Base-by-base conservation (phyloP, 1,139 yeast species). In the Suhomyces anneliseae region DNA sequence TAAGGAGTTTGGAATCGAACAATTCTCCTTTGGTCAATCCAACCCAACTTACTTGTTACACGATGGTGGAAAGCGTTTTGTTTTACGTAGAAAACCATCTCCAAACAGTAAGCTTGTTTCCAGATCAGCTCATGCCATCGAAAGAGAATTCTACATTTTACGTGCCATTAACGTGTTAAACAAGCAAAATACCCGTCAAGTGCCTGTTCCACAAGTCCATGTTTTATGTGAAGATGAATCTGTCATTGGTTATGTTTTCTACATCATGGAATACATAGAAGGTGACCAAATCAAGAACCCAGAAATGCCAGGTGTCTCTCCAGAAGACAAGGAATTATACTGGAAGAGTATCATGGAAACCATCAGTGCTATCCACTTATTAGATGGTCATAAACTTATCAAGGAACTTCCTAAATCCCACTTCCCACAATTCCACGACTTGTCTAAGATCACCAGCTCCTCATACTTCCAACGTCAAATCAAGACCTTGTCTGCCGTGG, bases 11-110 rank as follows among this genome's bases (percentile, higher is more conserved):
- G 46, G 42, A 7, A 45, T 81, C 42, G 66, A 76, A 50, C 88
- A 83, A 60, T 83, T 83, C 64, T 72, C 74, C 19, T 82, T 79
- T 62, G 89, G 89, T 11, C 89, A 83, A 60, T 80, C 85, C 5
- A 83, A 83, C 59, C 89, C 88, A 12, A 82, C 87, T 0, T 83
- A 82, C 56, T 72, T 78, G 39, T 53, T 83, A 19, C 65, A 64
- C 5, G 85, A 81, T 54, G 79, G 78, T 2, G 64, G 59, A 42
- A 66, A 72, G 40, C 33, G 39, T 27, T 76, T 72, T 49, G 88
- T 83, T 2, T 69, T 83, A 46, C 69, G 88, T 49, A 71, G 83
- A 54, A 83, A 83, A 58, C 89, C 89, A 0, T 72, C 78, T n/a
- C 75, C 84, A 3, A 79, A 78, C 54, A 61, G 61, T 40, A 70